A percentile compares a stretch with the other conserved stretches of the same genome.
Conservation (phyloP, 1,284 basidiomycete genomes). For the Apiotrichum laibachii region DNA sequence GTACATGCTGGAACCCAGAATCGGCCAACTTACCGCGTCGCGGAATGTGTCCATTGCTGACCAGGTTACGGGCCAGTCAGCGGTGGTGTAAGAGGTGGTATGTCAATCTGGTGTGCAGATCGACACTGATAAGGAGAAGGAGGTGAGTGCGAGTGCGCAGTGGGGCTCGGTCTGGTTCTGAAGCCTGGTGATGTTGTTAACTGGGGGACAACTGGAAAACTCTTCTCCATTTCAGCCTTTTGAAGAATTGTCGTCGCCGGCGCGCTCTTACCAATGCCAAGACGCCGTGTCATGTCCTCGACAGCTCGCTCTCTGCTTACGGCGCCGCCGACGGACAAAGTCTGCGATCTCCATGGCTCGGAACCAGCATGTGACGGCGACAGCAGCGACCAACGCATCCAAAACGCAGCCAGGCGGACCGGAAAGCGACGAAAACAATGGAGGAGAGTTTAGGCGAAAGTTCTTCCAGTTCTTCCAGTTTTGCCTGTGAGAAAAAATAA, state of each 20-base stretch:
- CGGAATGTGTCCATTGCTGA: conserved; percentile 4
- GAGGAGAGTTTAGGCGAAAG: neutral
- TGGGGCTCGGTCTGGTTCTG: too few relatives aligned
- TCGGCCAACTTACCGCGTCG: neutral
- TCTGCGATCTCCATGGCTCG: too few relatives aligned
- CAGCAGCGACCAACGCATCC: neutral
- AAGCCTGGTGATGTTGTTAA: too few relatives aligned
- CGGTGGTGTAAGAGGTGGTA: neutral
- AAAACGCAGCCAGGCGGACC: neutral
- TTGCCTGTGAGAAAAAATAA: neutral
- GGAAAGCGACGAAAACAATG: neutral
- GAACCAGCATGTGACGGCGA: neutral
- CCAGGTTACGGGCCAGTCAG: too few relatives aligned
- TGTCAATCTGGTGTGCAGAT: neutral
- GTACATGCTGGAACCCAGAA: neutral
- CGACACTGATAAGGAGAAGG: neutral
- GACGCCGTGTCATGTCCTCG: too few relatives aligned
- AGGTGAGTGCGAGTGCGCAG: too few relatives aligned
- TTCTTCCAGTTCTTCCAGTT: neutral
- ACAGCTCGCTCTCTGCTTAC: too few relatives aligned
- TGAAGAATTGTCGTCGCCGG: too few relatives aligned
- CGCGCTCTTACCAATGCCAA: too few relatives aligned
- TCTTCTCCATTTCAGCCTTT: too few relatives aligned
- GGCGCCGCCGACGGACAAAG: too few relatives aligned
- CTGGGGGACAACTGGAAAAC: too few relatives aligned